A percentile compares a stretch with the other conserved stretches of the same genome.
Conservation (phyloP, 2,329 filamentous ascomycete species). For the Colletotrichum limetticola region DNA sequence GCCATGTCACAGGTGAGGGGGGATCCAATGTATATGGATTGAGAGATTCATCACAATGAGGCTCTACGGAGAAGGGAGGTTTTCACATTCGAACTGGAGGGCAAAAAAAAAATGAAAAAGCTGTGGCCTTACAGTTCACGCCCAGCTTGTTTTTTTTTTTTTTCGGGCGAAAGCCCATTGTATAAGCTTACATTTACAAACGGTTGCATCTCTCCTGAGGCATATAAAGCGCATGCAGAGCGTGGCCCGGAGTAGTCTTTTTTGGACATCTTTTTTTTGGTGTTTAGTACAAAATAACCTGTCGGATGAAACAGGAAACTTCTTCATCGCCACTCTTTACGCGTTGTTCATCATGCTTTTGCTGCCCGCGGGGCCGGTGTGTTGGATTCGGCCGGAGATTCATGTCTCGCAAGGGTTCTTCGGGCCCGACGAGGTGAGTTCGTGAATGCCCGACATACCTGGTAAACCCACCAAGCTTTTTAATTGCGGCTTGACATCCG, state of each 20-base stretch:
- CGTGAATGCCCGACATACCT: not conserved
- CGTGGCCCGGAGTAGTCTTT: constrained; percentile 3
- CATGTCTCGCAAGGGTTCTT: not conserved
- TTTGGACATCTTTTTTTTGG: not conserved
- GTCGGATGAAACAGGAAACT: constrained; percentile 8
- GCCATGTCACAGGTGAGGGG: constrained; percentile 57
- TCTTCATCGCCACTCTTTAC: not conserved
- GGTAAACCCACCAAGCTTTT: constrained; percentile 18
- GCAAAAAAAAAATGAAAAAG: not conserved
- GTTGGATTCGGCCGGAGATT: not conserved
- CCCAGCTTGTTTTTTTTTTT: constrained; percentile 6
- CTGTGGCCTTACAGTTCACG: constrained; percentile 2
- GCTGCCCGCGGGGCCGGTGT: not conserved
- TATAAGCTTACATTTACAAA: constrained; percentile 27
- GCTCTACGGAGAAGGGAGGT: not conserved
- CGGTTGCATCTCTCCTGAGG: constrained; percentile 12
- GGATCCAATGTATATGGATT: constrained; percentile 66
- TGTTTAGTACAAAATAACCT: constrained; percentile 23
- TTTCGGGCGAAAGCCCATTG: constrained; percentile 21
- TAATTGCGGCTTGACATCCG: constrained; percentile 15
- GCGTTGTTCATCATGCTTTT: not conserved
- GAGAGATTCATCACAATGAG: constrained; percentile 29
- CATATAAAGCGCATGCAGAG: constrained; percentile 14
- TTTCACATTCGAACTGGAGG: constrained; percentile 3
- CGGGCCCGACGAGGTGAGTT: not conserved